These are phyloP conservation scores for Heliamphora exappendiculata DNA, from an alignment of 148 eudicot species.

Conservation along the genomic window DNA sequence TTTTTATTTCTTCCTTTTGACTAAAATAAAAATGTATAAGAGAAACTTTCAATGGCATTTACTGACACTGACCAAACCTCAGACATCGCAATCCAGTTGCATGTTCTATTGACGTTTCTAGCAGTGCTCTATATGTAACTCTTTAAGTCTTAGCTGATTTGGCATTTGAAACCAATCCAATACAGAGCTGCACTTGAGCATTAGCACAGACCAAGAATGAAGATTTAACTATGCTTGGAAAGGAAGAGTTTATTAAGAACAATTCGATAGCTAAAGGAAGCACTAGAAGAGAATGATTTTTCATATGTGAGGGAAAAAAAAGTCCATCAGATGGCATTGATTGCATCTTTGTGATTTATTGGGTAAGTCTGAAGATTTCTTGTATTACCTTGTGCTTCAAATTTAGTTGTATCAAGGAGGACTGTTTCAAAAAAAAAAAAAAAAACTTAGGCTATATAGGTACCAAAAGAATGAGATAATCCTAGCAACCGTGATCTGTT, in stretches of 20 bases:
- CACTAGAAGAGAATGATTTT: no score
- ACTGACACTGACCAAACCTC: background rate
- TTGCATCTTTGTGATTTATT: no score
- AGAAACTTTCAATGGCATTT: background rate
- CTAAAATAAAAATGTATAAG: background rate
- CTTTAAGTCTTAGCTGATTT: background rate
- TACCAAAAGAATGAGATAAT: no score
- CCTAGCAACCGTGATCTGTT: no score
- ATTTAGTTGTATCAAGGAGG: no score
- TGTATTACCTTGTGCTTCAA: no score
- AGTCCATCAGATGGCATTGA: no score
- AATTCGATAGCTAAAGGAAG: background rate
- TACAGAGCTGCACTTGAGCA: background rate
- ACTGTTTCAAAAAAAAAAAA: no score
- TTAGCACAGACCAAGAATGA: background rate
- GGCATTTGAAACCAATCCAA: constrained; percentile 1
- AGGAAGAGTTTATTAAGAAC: background rate
- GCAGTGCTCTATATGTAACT: background rate
- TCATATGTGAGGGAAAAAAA: no score
- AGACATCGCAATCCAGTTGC: background rate
- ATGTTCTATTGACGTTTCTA: background rate
- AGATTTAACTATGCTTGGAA: background rate
- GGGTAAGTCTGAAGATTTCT: no score
- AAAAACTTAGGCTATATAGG: no score
- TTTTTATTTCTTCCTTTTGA: background rate